Conservation (phyloP, 2,329 filamentous ascomycete genomes). For the Magnaporthales sp. region DNA sequence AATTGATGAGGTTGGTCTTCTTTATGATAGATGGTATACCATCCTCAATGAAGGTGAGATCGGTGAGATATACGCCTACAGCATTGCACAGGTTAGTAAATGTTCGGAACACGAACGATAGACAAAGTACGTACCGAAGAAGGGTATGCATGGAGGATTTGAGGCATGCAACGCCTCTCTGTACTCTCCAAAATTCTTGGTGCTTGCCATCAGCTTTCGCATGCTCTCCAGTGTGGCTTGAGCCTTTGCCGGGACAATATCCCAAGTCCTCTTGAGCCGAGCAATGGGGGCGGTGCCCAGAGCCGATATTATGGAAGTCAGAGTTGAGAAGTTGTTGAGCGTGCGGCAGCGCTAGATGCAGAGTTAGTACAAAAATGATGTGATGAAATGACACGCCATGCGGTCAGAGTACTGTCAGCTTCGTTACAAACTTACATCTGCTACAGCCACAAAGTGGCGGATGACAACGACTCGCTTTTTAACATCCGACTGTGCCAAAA, state of each 20-base stretch:
- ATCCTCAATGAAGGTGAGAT: constrained; percentile 95
- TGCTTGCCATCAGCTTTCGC: constrained; percentile 91
- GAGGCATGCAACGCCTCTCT: constrained; percentile 85
- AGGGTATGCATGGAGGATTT: constrained; percentile 95
- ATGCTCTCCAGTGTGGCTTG: constrained; percentile 76
- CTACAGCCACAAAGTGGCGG: constrained; percentile 94
- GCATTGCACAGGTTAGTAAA: not conserved
- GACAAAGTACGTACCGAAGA: constrained; percentile 63
- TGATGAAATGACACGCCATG: not conserved
- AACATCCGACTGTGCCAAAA: constrained; percentile 85
- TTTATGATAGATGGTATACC: constrained; percentile 95
- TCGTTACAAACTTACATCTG: constrained; percentile 60
- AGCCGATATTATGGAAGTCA: constrained; percentile 96
- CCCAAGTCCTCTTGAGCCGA: constrained; percentile 88
- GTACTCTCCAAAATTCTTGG: constrained; percentile 97
- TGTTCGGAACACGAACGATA: too few species aligned
- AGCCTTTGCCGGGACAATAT: constrained; percentile 80
- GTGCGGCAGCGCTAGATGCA: constrained; percentile 71
- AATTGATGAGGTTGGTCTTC: constrained; percentile 95
- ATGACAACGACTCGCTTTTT: constrained; percentile 96
- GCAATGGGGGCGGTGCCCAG: constrained; percentile 91
- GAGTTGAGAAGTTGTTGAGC: constrained; percentile 93
- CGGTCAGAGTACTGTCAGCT: too few species aligned
- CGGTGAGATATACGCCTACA: constrained; percentile 86
- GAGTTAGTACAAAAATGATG: not conserved